These are phyloP conservation scores for Porpolomopsis calyptriformis DNA, from an alignment of 768 basidiomycete species.

Conservation along the genomic window DNA sequence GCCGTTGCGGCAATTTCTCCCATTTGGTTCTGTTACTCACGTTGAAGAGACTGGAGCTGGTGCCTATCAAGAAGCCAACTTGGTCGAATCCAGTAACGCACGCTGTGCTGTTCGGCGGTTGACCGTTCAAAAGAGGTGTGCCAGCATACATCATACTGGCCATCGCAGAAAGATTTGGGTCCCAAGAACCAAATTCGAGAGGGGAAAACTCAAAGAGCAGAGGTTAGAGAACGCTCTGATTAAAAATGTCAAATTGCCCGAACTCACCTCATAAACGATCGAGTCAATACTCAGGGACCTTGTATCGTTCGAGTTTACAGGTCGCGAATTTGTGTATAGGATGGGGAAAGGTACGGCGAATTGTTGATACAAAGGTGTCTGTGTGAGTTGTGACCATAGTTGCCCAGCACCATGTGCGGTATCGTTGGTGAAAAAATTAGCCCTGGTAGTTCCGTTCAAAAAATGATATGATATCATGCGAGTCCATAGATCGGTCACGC, in stretches of 20 bases:
- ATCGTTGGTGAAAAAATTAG: conserved; percentile 50
- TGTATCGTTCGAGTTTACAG: conserved; percentile 33
- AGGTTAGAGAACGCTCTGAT: not conserved
- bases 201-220: conserved; percentile 37
- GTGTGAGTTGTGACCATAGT: conserved; percentile 50
- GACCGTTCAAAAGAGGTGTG: conserved; percentile 49
- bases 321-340: conserved; percentile 45
- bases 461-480: conserved; percentile 67
- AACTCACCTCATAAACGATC: conserved; percentile 47
- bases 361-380: conserved; percentile 40
- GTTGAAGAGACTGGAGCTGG: conserved; percentile 61
- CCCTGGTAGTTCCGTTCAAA: conserved; percentile 48
- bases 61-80: conserved; percentile 63
- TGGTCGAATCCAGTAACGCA: conserved; percentile 74
- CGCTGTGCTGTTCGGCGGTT: conserved; percentile 38
- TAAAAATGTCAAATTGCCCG: not conserved
- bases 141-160: conserved; percentile 54
- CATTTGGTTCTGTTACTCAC: conserved; percentile 20
- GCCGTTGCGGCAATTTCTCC: not conserved
- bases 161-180: conserved; percentile 63
- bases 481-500: conserved; percentile 53
- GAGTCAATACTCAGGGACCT: conserved; percentile 29
- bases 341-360: conserved; percentile 56
- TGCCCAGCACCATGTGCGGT: conserved; percentile 63
- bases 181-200: conserved; percentile 65